phyloP scores from a whole-genome alignment of 192 early-diverging fungal genomes.

The Backusella tarrabulga region DNA sequence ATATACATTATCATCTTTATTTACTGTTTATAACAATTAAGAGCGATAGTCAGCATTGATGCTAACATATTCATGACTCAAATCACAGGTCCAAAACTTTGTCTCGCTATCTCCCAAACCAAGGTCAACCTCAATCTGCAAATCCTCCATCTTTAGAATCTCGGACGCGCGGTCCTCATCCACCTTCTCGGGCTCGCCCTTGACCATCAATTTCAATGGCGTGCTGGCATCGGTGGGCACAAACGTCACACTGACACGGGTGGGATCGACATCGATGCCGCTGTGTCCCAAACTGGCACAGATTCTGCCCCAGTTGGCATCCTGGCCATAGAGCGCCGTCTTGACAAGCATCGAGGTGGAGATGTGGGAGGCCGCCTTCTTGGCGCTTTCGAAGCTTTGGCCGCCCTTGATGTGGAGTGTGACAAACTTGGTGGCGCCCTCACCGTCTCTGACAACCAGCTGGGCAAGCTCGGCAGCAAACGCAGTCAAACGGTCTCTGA shows the following conservation, averaged over 20 bases:
- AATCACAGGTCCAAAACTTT: conserved; percentile 93
- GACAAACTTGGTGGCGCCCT: conserved; percentile 97
- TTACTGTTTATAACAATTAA: conserved; percentile 22
- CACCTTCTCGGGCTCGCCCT: conserved; percentile 79
- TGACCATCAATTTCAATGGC: conserved; percentile 67
- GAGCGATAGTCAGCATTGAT: conserved; percentile 94
- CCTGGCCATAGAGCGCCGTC: conserved; percentile 93
- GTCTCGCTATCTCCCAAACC: conserved; percentile 73
- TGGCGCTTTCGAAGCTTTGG: conserved; percentile 69
- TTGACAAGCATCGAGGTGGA: conserved; percentile 94
- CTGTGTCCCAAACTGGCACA: conserved; percentile 38
- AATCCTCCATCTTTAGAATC: conserved; percentile 86
- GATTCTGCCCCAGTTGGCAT: conserved; percentile 97
- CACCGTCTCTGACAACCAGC: conserved; percentile 92
- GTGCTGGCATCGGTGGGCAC: conserved; percentile 61
- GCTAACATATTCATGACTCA: conserved; percentile 89
- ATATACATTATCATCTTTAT: background rate
- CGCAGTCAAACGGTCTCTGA: conserved; percentile 70
- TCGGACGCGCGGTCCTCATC: conserved; percentile 80
- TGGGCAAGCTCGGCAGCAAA: conserved; percentile 87
- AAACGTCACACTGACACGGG: conserved; percentile 74
- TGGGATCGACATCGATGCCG: conserved; percentile 71
- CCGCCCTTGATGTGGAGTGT: conserved; percentile 86
- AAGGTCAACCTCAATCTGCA: conserved; percentile 77
- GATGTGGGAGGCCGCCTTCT: conserved; percentile 81